Evolutionary conservation across 1,284 basidiomycete genomes (phyloP).

Genomic region (Leccinum griseonigrum): DNA sequence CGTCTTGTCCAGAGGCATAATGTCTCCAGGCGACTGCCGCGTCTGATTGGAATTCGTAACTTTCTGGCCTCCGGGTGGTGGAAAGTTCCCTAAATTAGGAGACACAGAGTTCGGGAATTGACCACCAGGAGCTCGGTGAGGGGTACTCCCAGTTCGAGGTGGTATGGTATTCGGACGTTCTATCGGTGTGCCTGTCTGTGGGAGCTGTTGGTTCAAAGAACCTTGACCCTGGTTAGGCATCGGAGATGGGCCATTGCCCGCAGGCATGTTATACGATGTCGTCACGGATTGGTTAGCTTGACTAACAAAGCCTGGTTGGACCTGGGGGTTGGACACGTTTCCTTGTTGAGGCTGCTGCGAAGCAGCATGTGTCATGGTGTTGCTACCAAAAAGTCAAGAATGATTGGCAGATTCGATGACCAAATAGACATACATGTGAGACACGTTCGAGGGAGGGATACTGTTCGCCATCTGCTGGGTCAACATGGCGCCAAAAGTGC

Average conservation of each 20-base stretch:
- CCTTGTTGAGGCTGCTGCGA: conserved; percentile 21
- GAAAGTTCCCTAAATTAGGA: conserved; percentile 28
- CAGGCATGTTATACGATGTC: conserved; percentile 25
- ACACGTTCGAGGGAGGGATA: conserved; percentile 19
- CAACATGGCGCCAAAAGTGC: conserved; percentile 17
- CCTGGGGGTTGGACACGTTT: conserved; percentile 13
- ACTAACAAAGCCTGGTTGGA: conserved; percentile 23
- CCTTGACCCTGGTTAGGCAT: conserved; percentile 24
- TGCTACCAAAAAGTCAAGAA: conserved; percentile 22
- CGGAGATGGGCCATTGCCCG: conserved; percentile 21
- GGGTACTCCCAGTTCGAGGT: conserved; percentile 29
- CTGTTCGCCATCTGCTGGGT: conserved; percentile 29
- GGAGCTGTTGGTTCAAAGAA: conserved; percentile 22
- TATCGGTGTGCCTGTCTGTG: conserved; percentile 24
- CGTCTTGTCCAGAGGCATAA: conserved; percentile 44
- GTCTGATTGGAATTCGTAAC: conserved; percentile 23
- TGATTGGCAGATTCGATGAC: neutral
- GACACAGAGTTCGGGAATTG: conserved; percentile 25
- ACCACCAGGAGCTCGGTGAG: conserved; percentile 29
- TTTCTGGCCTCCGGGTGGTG: conserved; percentile 22
- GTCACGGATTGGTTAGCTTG: conserved; percentile 24
- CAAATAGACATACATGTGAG: conserved; percentile 28
- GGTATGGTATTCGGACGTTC: conserved; percentile 30
- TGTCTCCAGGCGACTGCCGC: conserved; percentile 8
- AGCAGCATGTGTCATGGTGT: conserved; percentile 14